These are phyloP conservation scores for Linderina pennispora DNA, from an alignment of 192 early-diverging fungal species.

Conservation along the genomic window DNA sequence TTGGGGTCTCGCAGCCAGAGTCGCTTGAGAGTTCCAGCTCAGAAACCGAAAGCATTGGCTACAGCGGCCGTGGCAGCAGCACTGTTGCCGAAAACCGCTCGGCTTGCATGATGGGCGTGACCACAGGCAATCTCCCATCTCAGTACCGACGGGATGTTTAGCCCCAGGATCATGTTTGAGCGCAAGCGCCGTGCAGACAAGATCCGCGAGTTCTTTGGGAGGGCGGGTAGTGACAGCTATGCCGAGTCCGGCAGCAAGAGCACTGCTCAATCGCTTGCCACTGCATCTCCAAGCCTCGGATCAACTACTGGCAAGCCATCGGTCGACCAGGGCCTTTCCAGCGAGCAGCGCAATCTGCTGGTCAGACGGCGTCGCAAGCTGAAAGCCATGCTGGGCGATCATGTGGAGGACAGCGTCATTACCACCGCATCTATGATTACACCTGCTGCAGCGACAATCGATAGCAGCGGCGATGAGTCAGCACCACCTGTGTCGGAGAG, in stretches of 20 bases:
- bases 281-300: no score
- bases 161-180: conserved; percentile 2
- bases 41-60: neutral
- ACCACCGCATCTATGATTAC: no score
- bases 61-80: neutral
- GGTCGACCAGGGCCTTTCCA: no score
- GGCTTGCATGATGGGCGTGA: no score
- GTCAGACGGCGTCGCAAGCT: conserved; percentile 59
- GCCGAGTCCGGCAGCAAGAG: no score
- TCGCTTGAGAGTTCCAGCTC: conserved; percentile 19
- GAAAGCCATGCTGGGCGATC: conserved; percentile 53
- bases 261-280: no score
- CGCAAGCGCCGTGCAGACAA: conserved; percentile 46
- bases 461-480: no score
- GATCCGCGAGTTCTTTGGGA: conserved; percentile 51
- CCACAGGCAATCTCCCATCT: neutral
- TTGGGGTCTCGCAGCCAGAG: conserved; percentile 33
- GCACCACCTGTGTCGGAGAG: no score
- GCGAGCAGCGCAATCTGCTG: conserved; percentile 52
- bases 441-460: no score
- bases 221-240: neutral
- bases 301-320: neutral
- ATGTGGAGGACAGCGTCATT: conserved; percentile 46
- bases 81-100: no score
- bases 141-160: neutral